Base-by-base conservation (phyloP, 805 yeast genomes). In the Starmerella sirachaensis region DNA sequence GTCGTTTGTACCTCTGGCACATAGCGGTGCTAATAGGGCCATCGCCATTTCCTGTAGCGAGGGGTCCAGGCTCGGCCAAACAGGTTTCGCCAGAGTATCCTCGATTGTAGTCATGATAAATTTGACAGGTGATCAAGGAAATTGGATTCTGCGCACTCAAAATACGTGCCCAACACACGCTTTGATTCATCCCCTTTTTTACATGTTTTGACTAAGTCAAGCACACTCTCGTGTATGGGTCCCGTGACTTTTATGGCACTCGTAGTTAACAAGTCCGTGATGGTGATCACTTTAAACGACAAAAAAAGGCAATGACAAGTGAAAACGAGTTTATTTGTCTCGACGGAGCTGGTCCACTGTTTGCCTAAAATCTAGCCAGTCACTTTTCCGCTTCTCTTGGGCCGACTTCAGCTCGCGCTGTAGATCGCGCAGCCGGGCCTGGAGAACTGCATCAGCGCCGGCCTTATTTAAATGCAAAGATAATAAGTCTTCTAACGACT, bases 51-150 rank as follows among this genome's bases (percentile, higher is more conserved):
- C 45, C 14, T 38, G 43, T 4, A 28, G 13, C 10, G 31, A 32
- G 3, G 24, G 21, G 9, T 35, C 41, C 3, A 47, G 30, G 8
- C n/a, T 29, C 6, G 53, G 51, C 55, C 55, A 51, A n/a, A 22
- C 38, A 1, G 51, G 48, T 31, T 48, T 51, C 7, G 50, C 47
- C 18, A 48, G 42, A 5, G 49, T 48, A 22, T 47, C 51, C 10
- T 34, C 33, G n/a, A 41, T 31, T 10, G 25, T 25, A 14, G 41
- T 31, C 41, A 37, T 37, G 20, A 22, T 13, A 18, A 35, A 35
- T 32, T n/a, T n/a, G n/a, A n/a, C n/a, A n/a, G n/a, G n/a, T n/a
- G n/a, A n/a, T n/a, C n/a, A n/a, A n/a, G n/a, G n/a, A n/a, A n/a
- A n/a, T n/a, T n/a, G n/a, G n/a, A n/a, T n/a, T n/a, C n/a, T n/a